A percentile compares a stretch with the other conserved stretches of the same genome.
These are phyloP conservation scores for Halophytophthora batemanensis DNA, from an alignment of 352 stramenopile genomes.

Conservation along the genomic window DNA sequence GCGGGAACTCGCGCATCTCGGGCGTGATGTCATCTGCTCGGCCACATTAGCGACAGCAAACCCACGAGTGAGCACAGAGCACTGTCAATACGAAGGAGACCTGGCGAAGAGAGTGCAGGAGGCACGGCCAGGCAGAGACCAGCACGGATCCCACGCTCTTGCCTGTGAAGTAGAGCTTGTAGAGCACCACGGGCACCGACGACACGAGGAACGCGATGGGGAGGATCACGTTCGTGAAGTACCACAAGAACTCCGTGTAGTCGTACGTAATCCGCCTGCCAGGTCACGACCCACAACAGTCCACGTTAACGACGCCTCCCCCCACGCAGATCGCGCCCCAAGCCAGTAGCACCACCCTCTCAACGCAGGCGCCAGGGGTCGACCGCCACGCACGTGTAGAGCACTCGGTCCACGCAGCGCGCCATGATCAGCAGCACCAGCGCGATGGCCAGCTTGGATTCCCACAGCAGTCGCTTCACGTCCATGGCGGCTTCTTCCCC, in stretches of 20 bases:
- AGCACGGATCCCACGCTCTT: background rate
- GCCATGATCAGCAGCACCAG: conserved; percentile 74
- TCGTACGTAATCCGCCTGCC: conserved; percentile 83
- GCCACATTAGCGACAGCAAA: background rate
- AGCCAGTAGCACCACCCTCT: too few species aligned
- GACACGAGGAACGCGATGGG: conserved; percentile 73
- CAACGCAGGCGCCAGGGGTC: background rate
- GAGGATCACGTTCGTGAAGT: conserved; percentile 84
- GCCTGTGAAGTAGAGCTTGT: conserved; percentile 83
- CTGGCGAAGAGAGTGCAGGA: background rate
- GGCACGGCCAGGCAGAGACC: conserved; percentile 3
- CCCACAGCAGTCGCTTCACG: conserved; percentile 73
- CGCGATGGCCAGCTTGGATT: conserved; percentile 82
- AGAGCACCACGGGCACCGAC: conserved; percentile 75
- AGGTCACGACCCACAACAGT: background rate
- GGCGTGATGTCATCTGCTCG: conserved; percentile 72
- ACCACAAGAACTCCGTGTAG: conserved; percentile 87
- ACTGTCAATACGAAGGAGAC: too few species aligned
- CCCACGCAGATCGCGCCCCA: background rate
- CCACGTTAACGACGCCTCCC: background rate
- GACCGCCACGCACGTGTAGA: conserved; percentile 72
- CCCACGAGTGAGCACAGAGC: background rate
- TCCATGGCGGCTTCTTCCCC: conserved; percentile 27
- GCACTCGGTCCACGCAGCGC: conserved; percentile 79
- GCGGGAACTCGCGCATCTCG: conserved; percentile 78